These are phyloP conservation scores for Fusarium austroafricanum DNA, from an alignment of 2,329 filamentous ascomycete genomes.

Conservation along the genomic window DNA sequence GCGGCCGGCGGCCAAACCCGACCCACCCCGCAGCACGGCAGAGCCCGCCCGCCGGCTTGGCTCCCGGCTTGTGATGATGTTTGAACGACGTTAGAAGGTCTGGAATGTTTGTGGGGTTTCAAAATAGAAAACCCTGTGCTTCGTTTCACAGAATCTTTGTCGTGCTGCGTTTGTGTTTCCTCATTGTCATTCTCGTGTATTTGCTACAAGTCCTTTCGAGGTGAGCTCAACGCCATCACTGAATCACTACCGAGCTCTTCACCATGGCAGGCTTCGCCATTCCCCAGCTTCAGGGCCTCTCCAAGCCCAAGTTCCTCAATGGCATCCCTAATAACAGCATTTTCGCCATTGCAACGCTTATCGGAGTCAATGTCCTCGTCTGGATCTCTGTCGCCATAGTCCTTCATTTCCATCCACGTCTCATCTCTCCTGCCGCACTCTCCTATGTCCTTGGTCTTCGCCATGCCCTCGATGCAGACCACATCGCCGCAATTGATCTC, in stretches of 20 bases:
- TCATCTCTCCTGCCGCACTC: constrained; percentile 84
- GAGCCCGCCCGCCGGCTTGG: constrained; percentile 14
- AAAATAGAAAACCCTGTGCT: not conserved
- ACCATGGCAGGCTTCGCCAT: constrained; percentile 36
- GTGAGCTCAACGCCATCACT: constrained; percentile 1
- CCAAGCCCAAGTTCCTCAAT: constrained; percentile 49
- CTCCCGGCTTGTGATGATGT: constrained; percentile 2
- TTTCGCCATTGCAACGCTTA: constrained; percentile 63
- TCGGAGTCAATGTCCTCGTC: constrained; percentile 63
- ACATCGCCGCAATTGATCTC: constrained; percentile 87
- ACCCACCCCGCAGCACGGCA: constrained; percentile 4
- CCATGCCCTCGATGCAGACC: constrained; percentile 98
- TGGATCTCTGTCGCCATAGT: constrained; percentile 67
- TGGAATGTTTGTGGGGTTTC: constrained; percentile 3
- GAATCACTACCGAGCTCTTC: not conserved
- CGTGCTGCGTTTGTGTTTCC: not conserved
- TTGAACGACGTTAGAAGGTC: not conserved
- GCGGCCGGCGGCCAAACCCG: constrained; percentile 24
- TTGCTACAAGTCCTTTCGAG: not conserved
- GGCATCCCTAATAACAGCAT: constrained; percentile 53
- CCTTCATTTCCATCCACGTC: constrained; percentile 64
- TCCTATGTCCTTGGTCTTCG: constrained; percentile 90
- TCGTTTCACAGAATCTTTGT: not conserved
- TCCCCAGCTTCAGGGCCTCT: not conserved
- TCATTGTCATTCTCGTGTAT: not conserved